Evolutionary conservation across 1,284 basidiomycete genomes (phyloP), one percentile per base, ranked within the genome.

Genomic region (Ganoderma resinaceum): DNA sequence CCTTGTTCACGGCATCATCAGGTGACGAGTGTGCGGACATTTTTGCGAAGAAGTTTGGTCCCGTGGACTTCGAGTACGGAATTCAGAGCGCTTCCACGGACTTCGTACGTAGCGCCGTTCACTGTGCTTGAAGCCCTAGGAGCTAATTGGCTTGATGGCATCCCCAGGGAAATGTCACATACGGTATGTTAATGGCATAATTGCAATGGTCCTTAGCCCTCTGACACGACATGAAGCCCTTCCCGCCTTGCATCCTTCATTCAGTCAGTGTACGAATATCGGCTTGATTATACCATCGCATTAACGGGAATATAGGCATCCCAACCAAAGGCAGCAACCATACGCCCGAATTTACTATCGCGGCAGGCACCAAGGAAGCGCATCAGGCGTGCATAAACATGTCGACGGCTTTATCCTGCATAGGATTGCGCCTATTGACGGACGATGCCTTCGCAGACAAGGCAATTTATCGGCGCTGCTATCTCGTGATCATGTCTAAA

Each of bases 321-420:
- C 90, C 91, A 16, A 91, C 90, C 2, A 78, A 84, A 49, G 89
- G 90, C 40, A 89, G 87, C 14, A 93, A 93, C 72, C 91, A 93
- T 69, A 92, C 91, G 0, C 80, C 85, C 6, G 86, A 81, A 1
- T 94, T 93, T 76, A 83, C 91, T 7, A 78, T 80, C 31, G 85
- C 91, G 20, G 89, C 91, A 23, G 81, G 82, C 40, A 89, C 86
- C 23, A 78, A 80, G 55, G 87, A 88, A 70, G 91, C 92, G 16
- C 92, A 94, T 74, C 78, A 83, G 52, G 84, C 85, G 16, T 86
- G 87, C 42, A 82, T 94, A 73, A 77, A 80, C 16, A 78, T 89
- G 33, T 84, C 88, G 33, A 91, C 89, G 75, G 88, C 84, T 23
- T 78, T 94, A 37, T 89, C 92, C 4, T 79, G 85, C 66, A 86